Evolutionary conservation across 805 yeast species (phyloP).

Genomic region (Candida tallmaniae): DNA sequence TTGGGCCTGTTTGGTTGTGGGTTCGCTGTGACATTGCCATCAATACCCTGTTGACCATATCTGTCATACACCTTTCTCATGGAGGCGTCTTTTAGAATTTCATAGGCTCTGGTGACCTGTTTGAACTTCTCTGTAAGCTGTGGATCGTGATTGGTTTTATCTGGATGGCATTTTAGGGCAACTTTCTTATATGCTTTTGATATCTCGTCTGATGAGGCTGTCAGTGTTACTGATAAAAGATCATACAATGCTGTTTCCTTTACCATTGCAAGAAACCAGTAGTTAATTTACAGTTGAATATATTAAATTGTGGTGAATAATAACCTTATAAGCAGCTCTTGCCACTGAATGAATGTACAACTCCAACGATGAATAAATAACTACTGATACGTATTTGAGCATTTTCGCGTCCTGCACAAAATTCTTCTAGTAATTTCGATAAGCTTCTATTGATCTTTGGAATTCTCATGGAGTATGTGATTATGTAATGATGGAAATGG

Average conservation of each 20-base stretch:
- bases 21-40: conserved; percentile 8
- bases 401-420: too few relatives aligned
- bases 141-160: conserved; percentile 49
- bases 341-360: too few relatives aligned
- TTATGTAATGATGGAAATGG: too few relatives aligned
- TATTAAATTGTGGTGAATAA: too few relatives aligned
- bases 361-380: too few relatives aligned
- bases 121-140: conserved; percentile 53
- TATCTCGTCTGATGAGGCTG: conserved; percentile 35
- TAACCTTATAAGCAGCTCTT: too few relatives aligned
- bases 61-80: conserved; percentile 48
- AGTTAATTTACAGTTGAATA: too few relatives aligned
- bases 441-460: too few relatives aligned
- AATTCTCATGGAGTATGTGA: too few relatives aligned
- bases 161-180: conserved; percentile 61
- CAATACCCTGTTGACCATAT: conserved; percentile 45
- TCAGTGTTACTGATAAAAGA: conserved; percentile 25
- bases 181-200: conserved; percentile 30
- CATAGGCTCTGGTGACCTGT: conserved; percentile 63
- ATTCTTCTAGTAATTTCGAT: too few relatives aligned
- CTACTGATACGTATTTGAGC: too few relatives aligned
- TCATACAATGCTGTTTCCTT: conserved; percentile 26
- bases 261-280: too few relatives aligned
- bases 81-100: conserved; percentile 46
- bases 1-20: background rate